phyloP scores from a whole-genome alignment of 805 yeast species.

The Yamadazyma takamatsuzukensis region DNA sequence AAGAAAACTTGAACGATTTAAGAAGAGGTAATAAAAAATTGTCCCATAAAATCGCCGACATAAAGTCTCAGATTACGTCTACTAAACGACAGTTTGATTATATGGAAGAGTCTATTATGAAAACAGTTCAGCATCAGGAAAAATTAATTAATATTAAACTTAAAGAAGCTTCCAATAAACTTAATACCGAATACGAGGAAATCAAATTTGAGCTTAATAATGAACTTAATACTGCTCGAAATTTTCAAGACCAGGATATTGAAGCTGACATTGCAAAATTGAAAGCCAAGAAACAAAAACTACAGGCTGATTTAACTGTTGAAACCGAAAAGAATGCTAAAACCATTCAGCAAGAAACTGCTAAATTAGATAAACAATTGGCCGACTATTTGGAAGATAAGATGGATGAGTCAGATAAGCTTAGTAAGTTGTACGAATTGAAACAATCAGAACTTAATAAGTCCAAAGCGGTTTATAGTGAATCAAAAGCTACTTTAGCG shows the following conservation, averaged over 20 bases:
- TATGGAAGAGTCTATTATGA: slow-evolving; percentile 23
- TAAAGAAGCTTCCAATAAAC: slow-evolving; percentile 24
- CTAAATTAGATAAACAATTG: slow-evolving; percentile 25
- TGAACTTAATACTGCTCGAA: slow-evolving; percentile 25
- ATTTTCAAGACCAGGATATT: slow-evolving; percentile 19
- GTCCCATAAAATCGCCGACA: slow-evolving; percentile 9
- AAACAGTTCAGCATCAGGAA: slow-evolving; percentile 27
- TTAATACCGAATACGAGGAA: slow-evolving; percentile 26
- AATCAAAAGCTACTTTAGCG: too few species aligned
- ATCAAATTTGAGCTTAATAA: slow-evolving; percentile 30
- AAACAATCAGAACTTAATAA: slow-evolving; percentile 1
- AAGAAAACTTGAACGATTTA: slow-evolving; percentile 17
- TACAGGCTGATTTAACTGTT: background rate
- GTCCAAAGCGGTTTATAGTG: too few species aligned
- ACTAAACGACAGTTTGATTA: slow-evolving; percentile 18
- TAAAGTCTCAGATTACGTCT: slow-evolving; percentile 6
- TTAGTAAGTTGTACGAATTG: slow-evolving; percentile 1
- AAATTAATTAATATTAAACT: slow-evolving; percentile 24
- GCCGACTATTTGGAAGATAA: slow-evolving; percentile 21
- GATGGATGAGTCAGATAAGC: slow-evolving; percentile 16
- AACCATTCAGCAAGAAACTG: slow-evolving; percentile 15
- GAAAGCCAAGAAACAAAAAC: slow-evolving; percentile 12
- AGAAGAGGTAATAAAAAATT: slow-evolving; percentile 13
- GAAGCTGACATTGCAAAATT: slow-evolving; percentile 6
- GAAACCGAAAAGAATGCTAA: slow-evolving; percentile 13